These are phyloP conservation scores for Debaryomycetaceae sp. DNA, from an alignment of 1,139 yeast genomes.

Conservation along the genomic window DNA sequence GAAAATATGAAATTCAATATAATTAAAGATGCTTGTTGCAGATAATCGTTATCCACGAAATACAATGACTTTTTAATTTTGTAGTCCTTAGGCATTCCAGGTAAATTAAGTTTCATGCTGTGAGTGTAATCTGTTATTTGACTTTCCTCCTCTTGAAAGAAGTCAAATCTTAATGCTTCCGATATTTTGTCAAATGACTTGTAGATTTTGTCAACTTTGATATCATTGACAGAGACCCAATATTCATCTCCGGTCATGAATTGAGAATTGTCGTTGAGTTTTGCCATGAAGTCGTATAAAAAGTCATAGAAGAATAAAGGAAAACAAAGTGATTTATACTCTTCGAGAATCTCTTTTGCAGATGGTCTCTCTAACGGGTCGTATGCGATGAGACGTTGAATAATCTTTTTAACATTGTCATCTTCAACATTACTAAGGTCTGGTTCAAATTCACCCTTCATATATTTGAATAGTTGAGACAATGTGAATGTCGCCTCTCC, in stretches of 20 bases:
- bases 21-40: constrained; percentile 57
- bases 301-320: constrained; percentile 73
- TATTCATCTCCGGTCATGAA: constrained; percentile 16
- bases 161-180: constrained; percentile 42
- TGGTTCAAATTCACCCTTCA: constrained; percentile 64
- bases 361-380: constrained; percentile 60
- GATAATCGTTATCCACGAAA: constrained; percentile 12
- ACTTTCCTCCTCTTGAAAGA: constrained; percentile 11
- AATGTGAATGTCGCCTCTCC: constrained; percentile 85
- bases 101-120: constrained; percentile 38
- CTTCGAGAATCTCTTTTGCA: constrained; percentile 51
- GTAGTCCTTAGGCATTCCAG: constrained; percentile 44
- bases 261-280: constrained; percentile 23
- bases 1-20: constrained; percentile 64
- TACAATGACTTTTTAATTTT: constrained; percentile 34
- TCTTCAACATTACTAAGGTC: constrained; percentile 56
- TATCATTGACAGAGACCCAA: constrained; percentile 46
- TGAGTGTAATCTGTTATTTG: constrained; percentile 18
- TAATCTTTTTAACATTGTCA: constrained; percentile 46
- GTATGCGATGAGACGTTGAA: constrained; percentile 58
- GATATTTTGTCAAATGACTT: constrained; percentile 53
- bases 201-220: constrained; percentile 56
- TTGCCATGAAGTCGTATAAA: constrained; percentile 62
- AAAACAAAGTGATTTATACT: constrained; percentile 52
- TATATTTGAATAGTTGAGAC: constrained; percentile 82